Percentiles rank a stretch among this genome's conserved stretches.
Evolutionary conservation across 2,329 filamentous ascomycete species (phyloP).

Genomic region (Hysterium pulicare): DNA sequence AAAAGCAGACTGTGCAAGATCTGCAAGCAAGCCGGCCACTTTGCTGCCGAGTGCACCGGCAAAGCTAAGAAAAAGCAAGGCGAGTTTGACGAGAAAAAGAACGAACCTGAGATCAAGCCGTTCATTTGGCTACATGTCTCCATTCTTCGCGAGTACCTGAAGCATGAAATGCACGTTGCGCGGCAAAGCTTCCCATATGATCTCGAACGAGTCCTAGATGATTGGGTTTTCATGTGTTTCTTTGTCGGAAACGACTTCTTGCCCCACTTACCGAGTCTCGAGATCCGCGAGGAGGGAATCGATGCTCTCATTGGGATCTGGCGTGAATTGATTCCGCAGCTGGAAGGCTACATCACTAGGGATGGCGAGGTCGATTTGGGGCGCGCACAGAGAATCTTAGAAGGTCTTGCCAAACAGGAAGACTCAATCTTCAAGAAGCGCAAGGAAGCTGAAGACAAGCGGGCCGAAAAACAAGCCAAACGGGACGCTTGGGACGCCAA

Average conservation of each 20-base stretch:
- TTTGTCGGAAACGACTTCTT: constrained; percentile 99
- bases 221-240: constrained; percentile 99
- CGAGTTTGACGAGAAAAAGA: constrained; percentile 79
- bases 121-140: constrained; percentile 98
- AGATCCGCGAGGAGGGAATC: constrained; percentile 96
- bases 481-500: constrained; percentile 35
- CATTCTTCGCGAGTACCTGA: constrained; percentile 87
- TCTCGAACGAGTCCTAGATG: constrained; percentile 88
- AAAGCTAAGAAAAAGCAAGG: constrained; percentile 63
- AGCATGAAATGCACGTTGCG: constrained; percentile 80
- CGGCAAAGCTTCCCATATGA: constrained; percentile 85
- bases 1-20: constrained; percentile 81
- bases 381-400: constrained; percentile 81
- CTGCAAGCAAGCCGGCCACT: constrained; percentile 90
- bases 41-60: constrained; percentile 71
- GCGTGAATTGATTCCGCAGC: constrained; percentile 83
- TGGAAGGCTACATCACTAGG: constrained; percentile 95
- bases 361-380: constrained; percentile 88
- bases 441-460: constrained; percentile 73
- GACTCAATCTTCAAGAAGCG: constrained; percentile 88
- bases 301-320: constrained; percentile 96
- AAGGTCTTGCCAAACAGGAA: constrained; percentile 87
- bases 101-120: constrained; percentile 67
- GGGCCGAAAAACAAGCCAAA: constrained; percentile 33
- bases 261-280: constrained; percentile 92